A percentile compares a stretch with the other conserved stretches of the same genome.
These are phyloP conservation scores for Peziza echinospora DNA, from an alignment of 495 filamentous ascomycete species.

Conservation along the genomic window DNA sequence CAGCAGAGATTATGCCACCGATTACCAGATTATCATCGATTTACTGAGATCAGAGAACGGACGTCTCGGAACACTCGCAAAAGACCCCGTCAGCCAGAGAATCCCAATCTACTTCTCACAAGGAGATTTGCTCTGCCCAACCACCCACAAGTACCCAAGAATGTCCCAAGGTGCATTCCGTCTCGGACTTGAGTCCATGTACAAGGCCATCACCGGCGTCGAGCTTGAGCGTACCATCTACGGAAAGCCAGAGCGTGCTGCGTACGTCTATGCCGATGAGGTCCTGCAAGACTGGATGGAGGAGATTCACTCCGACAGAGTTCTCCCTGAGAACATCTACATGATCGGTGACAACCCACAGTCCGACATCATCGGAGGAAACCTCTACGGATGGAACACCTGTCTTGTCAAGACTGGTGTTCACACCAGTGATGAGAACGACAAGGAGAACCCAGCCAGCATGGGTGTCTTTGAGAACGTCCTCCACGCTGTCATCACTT, in stretches of 20 bases:
- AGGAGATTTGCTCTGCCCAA: slow-evolving; percentile 52
- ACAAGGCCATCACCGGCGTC: slow-evolving; percentile 48
- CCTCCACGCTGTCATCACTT: slow-evolving; percentile 32
- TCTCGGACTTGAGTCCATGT: slow-evolving; percentile 56
- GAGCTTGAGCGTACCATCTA: slow-evolving; percentile 69
- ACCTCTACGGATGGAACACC: slow-evolving; percentile 69
- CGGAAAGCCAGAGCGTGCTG: slow-evolving; percentile 59
- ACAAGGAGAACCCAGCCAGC: slow-evolving; percentile 33
- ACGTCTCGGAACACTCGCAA: slow-evolving; percentile 40
- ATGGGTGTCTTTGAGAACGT: slow-evolving; percentile 37
- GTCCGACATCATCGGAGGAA: slow-evolving; percentile 57
- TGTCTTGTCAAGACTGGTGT: slow-evolving; percentile 43
- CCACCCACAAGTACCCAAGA: slow-evolving; percentile 48
- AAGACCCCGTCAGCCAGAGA: slow-evolving; percentile 42
- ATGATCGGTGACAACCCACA: slow-evolving; percentile 69
- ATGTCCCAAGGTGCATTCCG: slow-evolving; percentile 60
- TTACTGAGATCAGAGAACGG: slow-evolving; percentile 55
- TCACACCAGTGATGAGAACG: slow-evolving; percentile 26
- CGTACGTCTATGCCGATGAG: slow-evolving; percentile 64
- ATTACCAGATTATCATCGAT: slow-evolving; percentile 71
- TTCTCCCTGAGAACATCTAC: slow-evolving; percentile 50
- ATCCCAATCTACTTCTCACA: slow-evolving; percentile 37
- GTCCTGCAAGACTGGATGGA: slow-evolving; percentile 58
- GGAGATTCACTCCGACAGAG: slow-evolving; percentile 47
- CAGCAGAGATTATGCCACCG: slow-evolving; percentile 63